phyloP scores from a whole-genome alignment of 768 basidiomycete species.

The Mycena vitilis region DNA sequence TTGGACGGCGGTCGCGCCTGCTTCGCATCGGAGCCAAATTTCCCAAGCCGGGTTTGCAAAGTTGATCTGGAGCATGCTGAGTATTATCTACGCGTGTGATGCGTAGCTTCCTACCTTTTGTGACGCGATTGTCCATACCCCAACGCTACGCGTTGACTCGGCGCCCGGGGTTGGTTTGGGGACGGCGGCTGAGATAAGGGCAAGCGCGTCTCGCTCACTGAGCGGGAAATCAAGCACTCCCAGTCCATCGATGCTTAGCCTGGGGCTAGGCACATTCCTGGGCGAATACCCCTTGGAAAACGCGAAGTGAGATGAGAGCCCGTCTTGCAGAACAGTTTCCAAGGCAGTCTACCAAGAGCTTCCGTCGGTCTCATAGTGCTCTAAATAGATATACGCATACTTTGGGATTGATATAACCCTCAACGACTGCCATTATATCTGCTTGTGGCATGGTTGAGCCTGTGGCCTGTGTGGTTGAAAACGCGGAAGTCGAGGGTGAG shows the following conservation, averaged over 20 bases:
- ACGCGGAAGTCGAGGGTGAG: not conserved
- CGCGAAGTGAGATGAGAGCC: not conserved
- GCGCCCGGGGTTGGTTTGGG: not conserved
- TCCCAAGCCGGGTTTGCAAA: conserved; percentile 19
- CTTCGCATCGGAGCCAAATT: conserved; percentile 21
- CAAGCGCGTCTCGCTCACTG: conserved; percentile 1
- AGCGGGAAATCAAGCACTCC: conserved; percentile 4
- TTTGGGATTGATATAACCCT: not conserved
- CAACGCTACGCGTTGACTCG: not conserved
- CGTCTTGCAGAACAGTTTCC: not conserved
- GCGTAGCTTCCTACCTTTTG: not conserved
- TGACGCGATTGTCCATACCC: conserved; percentile 4
- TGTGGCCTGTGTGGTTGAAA: not conserved
- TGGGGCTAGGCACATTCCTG: conserved; percentile 6
- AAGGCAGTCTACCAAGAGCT: not conserved
- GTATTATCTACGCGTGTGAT: not conserved
- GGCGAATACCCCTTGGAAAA: not conserved
- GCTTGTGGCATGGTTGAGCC: not conserved
- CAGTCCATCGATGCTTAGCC: not conserved
- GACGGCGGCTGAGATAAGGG: conserved; percentile 9
- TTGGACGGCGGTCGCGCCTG: conserved; percentile 15
- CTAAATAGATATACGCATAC: not conserved
- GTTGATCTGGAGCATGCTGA: not conserved
- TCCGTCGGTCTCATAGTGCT: not conserved
- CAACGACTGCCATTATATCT: too few species aligned